These are phyloP conservation scores for Nemania sp. DNA, from an alignment of 2,329 filamentous ascomycete species.

Conservation along the genomic window DNA sequence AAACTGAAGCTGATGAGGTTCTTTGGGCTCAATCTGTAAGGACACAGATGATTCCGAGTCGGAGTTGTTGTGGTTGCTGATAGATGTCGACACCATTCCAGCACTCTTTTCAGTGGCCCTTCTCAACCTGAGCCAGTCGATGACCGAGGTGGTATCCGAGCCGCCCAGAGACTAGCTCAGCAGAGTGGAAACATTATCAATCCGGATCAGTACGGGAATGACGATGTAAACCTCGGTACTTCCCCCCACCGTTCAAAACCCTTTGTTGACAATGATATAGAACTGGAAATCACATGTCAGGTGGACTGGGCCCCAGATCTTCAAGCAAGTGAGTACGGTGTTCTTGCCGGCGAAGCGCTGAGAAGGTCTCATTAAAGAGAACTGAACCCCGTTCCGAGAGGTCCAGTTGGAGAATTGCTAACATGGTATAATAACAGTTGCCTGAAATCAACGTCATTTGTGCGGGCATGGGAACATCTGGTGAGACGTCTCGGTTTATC, in stretches of 20 bases:
- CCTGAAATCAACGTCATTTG: constrained; percentile 23
- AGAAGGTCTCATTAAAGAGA: neutral
- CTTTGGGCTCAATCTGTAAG: constrained; percentile 59
- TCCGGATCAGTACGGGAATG: constrained; percentile 61
- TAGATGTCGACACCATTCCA: constrained; percentile 25
- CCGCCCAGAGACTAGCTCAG: constrained; percentile 48
- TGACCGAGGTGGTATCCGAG: constrained; percentile 57
- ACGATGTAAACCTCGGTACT: constrained; percentile 37
- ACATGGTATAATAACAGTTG: constrained; percentile 2
- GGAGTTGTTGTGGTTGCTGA: neutral
- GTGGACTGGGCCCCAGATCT: constrained; percentile 65
- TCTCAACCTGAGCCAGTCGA: constrained; percentile 61
- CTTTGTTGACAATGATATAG: constrained; percentile 33
- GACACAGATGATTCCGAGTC: neutral
- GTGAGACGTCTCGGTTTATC: constrained; percentile 45
- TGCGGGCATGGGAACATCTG: constrained; percentile 59
- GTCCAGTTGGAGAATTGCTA: neutral
- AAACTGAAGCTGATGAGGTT: constrained; percentile 63
- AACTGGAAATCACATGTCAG: constrained; percentile 60
- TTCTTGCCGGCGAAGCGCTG: too few relatives aligned
- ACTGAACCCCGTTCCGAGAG: neutral
- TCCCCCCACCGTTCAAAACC: too few relatives aligned
- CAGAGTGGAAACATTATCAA: constrained; percentile 52
- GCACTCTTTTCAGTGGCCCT: constrained; percentile 61
- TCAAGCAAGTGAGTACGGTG: constrained; percentile 46